A percentile compares a stretch with the other conserved stretches of the same genome.
phyloP scores from a whole-genome alignment of 768 basidiomycete species.

The Cystofilobasidium ferigula region DNA sequence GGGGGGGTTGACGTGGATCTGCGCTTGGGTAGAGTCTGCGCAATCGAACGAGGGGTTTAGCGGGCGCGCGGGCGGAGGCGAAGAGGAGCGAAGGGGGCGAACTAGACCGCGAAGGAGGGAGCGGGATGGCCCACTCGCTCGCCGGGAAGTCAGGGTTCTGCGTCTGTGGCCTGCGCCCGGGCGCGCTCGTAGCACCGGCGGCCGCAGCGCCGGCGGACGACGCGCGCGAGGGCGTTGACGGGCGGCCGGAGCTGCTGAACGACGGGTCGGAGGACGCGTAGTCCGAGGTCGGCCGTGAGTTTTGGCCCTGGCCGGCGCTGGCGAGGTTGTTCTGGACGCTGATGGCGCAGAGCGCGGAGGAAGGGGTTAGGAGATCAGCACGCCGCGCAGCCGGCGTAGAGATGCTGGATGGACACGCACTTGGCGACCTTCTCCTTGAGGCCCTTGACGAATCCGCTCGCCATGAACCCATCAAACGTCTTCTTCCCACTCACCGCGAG shows the following conservation, averaged over 20 bases:
- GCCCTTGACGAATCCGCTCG: slow-evolving; percentile 9
- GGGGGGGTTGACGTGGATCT: slow-evolving; percentile 12
- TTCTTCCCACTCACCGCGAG: slow-evolving; percentile 15
- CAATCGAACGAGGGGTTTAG: not conserved
- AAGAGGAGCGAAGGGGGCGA: not conserved
- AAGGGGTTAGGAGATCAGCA: not conserved
- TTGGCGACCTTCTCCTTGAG: slow-evolving; percentile 18
- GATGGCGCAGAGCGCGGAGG: not conserved
- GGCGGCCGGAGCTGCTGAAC: not conserved
- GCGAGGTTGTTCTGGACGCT: not conserved
- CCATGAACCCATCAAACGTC: slow-evolving; percentile 17
- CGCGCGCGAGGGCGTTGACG: slow-evolving; percentile 9
- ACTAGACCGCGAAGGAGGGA: not conserved
- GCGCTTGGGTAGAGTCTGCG: slow-evolving; percentile 4
- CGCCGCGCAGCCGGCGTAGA: not conserved
- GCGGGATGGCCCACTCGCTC: slow-evolving; percentile 5
- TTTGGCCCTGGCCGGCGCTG: not conserved
- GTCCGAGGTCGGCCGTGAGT: not conserved
- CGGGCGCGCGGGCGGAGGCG: too few relatives aligned
- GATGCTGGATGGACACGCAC: too few relatives aligned
- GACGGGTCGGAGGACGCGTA: not conserved
- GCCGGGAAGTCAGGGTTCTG: slow-evolving; percentile 21
- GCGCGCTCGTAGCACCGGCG: not conserved
- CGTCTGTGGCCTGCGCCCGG: slow-evolving; percentile 3
- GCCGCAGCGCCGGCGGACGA: not conserved